These are phyloP conservation scores for Balakata baccata DNA, from an alignment of 345 rosid genomes.

Conservation along the genomic window DNA sequence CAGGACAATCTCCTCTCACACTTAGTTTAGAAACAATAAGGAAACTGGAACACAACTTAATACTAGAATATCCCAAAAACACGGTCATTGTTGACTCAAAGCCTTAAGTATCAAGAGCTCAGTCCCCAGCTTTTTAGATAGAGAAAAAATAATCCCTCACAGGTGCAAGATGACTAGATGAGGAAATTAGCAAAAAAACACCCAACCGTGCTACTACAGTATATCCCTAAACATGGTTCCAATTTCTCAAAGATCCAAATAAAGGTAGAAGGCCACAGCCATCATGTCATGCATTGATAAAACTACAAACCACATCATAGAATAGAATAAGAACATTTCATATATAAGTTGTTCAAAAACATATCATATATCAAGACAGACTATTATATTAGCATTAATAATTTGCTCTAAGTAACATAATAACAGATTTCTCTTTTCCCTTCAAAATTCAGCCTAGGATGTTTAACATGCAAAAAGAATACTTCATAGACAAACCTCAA, in stretches of 20 bases:
- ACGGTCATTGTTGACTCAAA: background rate
- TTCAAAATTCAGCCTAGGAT: constrained; percentile 3
- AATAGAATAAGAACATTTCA: background rate
- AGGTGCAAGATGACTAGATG: background rate
- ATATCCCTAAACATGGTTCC: background rate
- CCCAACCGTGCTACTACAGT: background rate
- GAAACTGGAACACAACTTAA: too few species aligned
- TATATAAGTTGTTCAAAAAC: background rate
- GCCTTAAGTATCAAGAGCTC: background rate
- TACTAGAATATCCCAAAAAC: background rate
- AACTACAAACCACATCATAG: background rate
- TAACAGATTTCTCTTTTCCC: constrained; percentile 9
- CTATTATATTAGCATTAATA: background rate
- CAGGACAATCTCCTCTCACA: background rate
- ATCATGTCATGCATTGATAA: background rate
- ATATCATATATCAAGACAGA: background rate
- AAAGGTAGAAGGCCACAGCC: background rate
- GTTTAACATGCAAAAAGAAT: background rate
- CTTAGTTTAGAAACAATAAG: background rate
- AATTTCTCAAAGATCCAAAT: background rate
- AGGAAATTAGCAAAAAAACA: background rate
- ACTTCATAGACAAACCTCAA: constrained; percentile 45
- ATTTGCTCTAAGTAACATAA: background rate
- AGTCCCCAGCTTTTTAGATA: background rate
- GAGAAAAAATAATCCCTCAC: background rate